Conservation (phyloP, 768 basidiomycete genomes). For the Pleurotus salmoneostramineus region DNA sequence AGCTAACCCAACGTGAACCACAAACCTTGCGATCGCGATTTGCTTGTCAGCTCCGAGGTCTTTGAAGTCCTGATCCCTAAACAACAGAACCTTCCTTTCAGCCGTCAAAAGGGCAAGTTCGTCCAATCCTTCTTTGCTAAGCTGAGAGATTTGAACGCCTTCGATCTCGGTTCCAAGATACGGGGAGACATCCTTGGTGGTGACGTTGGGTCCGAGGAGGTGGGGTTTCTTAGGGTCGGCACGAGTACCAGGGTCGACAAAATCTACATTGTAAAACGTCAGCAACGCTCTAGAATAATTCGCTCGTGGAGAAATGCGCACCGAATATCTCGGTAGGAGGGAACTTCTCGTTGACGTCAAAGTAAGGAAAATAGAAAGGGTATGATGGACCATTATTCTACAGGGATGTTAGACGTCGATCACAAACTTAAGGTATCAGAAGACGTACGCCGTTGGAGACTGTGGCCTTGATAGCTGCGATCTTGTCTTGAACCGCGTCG, state of each 20-base stretch:
- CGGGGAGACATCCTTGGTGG: conserved; percentile 37
- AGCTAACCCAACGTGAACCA: background rate
- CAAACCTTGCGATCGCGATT: conserved; percentile 44
- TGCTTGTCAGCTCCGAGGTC: conserved; percentile 49
- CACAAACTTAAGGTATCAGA: background rate
- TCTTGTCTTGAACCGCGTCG: background rate
- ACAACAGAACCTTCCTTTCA: conserved; percentile 49
- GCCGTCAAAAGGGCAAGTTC: conserved; percentile 50
- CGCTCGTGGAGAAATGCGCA: conserved; percentile 15
- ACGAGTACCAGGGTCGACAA: conserved; percentile 38
- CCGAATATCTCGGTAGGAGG: conserved; percentile 44
- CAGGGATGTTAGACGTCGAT: background rate
- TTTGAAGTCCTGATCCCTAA: conserved; percentile 63
- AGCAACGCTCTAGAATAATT: background rate
- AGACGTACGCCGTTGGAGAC: background rate
- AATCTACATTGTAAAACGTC: conserved; percentile 22
- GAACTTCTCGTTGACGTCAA: conserved; percentile 44
- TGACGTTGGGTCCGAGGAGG: conserved; percentile 37
- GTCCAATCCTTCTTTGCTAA: conserved; percentile 47
- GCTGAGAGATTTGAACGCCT: conserved; percentile 50
- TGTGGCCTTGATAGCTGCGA: background rate
- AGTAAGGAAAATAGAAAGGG: conserved; percentile 46
- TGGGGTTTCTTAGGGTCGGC: conserved; percentile 51
- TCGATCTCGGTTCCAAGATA: conserved; percentile 49
- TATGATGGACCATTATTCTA: conserved; percentile 38